Evolutionary conservation across 139 green algal genomes (phyloP).

Genomic region (Tetradesmus obliquus): DNA sequence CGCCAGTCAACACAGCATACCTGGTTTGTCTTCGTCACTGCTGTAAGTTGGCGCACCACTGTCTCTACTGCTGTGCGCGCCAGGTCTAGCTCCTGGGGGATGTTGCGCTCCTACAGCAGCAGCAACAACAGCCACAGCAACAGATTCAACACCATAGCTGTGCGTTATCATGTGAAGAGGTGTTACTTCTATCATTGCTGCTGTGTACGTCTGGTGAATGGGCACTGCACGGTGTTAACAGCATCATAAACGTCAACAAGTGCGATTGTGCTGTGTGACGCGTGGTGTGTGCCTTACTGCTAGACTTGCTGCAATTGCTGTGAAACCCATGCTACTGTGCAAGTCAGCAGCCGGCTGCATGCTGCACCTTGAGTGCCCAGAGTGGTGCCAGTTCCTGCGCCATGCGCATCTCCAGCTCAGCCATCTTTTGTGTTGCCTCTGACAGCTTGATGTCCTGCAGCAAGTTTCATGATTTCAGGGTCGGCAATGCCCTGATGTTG

Average conservation of each 20-base stretch:
- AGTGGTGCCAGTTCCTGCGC: background rate
- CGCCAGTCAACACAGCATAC: background rate
- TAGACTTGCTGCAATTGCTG: background rate
- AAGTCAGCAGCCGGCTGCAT: background rate
- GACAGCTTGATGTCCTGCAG: slow-evolving; percentile 27
- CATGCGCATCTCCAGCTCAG: slow-evolving; percentile 18
- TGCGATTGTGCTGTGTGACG: background rate
- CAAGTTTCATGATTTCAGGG: background rate
- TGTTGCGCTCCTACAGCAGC: slow-evolving; percentile 22
- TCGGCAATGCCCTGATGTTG: background rate
- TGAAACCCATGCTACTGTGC: background rate
- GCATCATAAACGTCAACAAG: no score
- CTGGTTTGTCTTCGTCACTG: slow-evolving; percentile 35
- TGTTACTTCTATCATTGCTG: background rate
- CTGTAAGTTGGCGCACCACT: slow-evolving; percentile 35
- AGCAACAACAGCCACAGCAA: background rate
- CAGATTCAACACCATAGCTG: background rate
- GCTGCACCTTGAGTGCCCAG: background rate
- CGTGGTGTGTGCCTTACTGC: background rate
- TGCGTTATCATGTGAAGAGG: background rate
- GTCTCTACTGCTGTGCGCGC: slow-evolving; percentile 36
- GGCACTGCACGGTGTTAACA: no score
- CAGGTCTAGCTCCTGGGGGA: slow-evolving; percentile 32
- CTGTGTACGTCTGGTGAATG: background rate
- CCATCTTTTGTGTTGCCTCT: slow-evolving; percentile 3